phyloP scores from a whole-genome alignment of 257 asterid genomes.

The Catharanthus roseus region DNA sequence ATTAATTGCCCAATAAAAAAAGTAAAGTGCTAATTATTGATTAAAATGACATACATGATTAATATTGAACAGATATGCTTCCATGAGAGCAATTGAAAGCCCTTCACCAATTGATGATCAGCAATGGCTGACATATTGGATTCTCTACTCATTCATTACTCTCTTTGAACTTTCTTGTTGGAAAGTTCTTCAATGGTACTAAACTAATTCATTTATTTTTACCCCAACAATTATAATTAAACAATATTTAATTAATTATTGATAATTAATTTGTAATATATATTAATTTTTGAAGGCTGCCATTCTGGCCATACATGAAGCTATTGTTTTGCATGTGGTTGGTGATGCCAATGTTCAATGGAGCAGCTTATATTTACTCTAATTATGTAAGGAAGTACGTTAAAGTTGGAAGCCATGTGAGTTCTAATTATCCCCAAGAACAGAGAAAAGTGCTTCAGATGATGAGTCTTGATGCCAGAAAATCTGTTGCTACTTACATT shows the following conservation, averaged over 20 bases:
- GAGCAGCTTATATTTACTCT: slow-evolving; percentile 58
- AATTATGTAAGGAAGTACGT: slow-evolving; percentile 56
- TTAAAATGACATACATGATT: background rate
- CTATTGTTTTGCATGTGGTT: slow-evolving; percentile 53
- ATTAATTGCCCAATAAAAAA: background rate
- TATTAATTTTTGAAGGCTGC: slow-evolving; percentile 46
- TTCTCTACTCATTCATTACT: slow-evolving; percentile 68
- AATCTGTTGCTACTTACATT: slow-evolving; percentile 66
- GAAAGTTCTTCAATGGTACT: slow-evolving; percentile 79
- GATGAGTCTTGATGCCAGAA: slow-evolving; percentile 88
- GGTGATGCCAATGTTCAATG: slow-evolving; percentile 41
- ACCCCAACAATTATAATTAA: too few species aligned
- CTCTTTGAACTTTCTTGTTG: slow-evolving; percentile 77
- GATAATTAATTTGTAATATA: background rate
- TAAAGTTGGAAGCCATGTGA: slow-evolving; percentile 48
- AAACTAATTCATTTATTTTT: too few species aligned
- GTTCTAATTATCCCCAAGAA: slow-evolving; percentile 45
- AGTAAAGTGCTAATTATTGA: background rate
- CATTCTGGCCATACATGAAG: slow-evolving; percentile 84
- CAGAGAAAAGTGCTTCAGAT: slow-evolving; percentile 71
- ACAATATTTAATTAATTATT: too few species aligned
- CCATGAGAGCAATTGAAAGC: slow-evolving; percentile 83
- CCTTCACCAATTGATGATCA: slow-evolving; percentile 88
- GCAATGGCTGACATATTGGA: slow-evolving; percentile 92
- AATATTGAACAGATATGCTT: slow-evolving; percentile 54